Evolutionary conservation across 225 moss, liverwort and hornwort genomes (phyloP).

Genomic region (Physcomitrium patens): DNA sequence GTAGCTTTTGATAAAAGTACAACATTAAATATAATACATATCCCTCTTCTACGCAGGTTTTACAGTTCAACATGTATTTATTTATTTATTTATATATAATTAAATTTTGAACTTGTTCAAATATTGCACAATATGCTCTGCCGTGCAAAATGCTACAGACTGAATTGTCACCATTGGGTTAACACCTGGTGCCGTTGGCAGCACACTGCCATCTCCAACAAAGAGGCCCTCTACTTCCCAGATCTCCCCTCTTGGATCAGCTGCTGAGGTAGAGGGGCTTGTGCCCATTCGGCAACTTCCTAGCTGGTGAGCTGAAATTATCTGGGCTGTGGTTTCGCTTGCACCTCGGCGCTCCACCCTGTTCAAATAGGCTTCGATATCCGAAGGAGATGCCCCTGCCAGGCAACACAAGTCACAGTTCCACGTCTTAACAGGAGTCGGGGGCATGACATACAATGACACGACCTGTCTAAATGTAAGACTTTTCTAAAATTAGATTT

Average conservation of each 20-base stretch:
- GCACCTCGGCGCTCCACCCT: conserved; percentile 45
- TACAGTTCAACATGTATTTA: not conserved
- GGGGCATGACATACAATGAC: too few relatives aligned
- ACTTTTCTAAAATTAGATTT: not conserved
- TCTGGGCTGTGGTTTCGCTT: conserved; percentile 35
- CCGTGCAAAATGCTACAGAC: conserved; percentile 76
- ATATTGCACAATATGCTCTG: conserved; percentile 59
- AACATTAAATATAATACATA: not conserved
- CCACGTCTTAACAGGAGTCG: not conserved
- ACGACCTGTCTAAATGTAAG: too few relatives aligned
- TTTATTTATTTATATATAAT: not conserved
- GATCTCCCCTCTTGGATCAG: conserved; percentile 65
- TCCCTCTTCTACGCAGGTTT: not conserved
- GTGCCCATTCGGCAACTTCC: conserved; percentile 89
- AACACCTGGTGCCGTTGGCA: conserved; percentile 81
- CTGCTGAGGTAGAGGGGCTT: conserved; percentile 46
- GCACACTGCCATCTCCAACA: conserved; percentile 83
- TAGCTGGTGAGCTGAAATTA: conserved; percentile 83
- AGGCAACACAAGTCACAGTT: not conserved
- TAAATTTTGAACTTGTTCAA: conserved; percentile 11
- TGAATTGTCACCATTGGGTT: conserved; percentile 98
- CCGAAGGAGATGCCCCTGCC: conserved; percentile 32
- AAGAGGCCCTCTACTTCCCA: conserved; percentile 87
- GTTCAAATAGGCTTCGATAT: conserved; percentile 49
- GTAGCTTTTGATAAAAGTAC: not conserved